Base-by-base conservation (phyloP, 495 filamentous ascomycete species). In the Annulohypoxylon stygium region DNA sequence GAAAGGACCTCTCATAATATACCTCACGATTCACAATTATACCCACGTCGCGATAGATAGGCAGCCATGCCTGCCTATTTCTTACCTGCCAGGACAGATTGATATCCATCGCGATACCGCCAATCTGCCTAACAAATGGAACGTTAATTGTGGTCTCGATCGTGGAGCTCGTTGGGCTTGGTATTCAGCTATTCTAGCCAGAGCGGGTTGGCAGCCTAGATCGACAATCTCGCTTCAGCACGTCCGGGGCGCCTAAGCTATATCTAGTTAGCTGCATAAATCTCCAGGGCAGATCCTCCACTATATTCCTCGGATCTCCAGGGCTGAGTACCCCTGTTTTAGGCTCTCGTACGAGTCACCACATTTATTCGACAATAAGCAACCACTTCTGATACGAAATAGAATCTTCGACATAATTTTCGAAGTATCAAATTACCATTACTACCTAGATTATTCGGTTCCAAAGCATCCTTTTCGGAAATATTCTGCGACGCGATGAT, bases 51-150 rank as follows among this genome's bases (percentile, higher is more conserved):
- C 11, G 11, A 36, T 6, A 14, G 18, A 36, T 9, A 47, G 25
- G 50, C 41, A 45, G 54, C 10, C 58, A 67, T 50, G 2, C 48
- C 57, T 71, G 69, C 69, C 69, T 71, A 33, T 11, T 39, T 9
- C 20, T 34, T 59, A 9, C 2, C 11, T 39, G 16, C 33, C 33
- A 48, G 33, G 25, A 43, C 20, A 16, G 34, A n/a, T 23, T 14
- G 30, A 12, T 16, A 1, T 36, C 16, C 9, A 26, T 43, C 1
- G 26, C 20, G 37, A 60, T 41, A 11, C 7, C 10, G 20, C 33
- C 16, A 33, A 23, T 4, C 4, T 36, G 33, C 53, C 53, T 34
- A 55, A 20, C 5, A 36, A 30, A 34, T 55, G 10, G 33, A 7
- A 36, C 14, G 23, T n/a, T n/a, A 20, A 9, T 23, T 6, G 6